Base-by-base conservation (phyloP, 2,329 filamentous ascomycete genomes). In the Aureobasidium vineae region DNA sequence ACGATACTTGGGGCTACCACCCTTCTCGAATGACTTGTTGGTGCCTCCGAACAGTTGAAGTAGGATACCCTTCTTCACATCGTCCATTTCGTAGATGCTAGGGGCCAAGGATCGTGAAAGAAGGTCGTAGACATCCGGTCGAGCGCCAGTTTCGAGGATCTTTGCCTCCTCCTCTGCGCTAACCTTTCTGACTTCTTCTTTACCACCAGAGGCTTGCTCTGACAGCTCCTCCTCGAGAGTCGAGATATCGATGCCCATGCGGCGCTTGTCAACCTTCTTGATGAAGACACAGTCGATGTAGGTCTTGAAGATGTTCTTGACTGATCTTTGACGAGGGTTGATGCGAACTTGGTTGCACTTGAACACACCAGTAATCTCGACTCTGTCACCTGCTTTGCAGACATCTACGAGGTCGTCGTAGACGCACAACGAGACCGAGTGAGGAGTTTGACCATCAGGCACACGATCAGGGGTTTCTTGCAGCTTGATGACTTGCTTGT, bases 401-500 rank as follows among this genome's bases (percentile, higher is more conserved):
- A 97, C 89, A 79, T 99, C 95, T 0, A 99, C 96, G 63, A 99
- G 83, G 77, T 99, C 95, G 74, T 98, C 94, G 76, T 99, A 98
- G 15, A 93, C 91, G 74, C 94, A 97, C 59, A 99, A 86, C 0
- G 94, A 97, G 31, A 99, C 95, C 0, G 94, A 97, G 78, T 99
- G 95, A 16, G 95, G 95, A 23, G 95, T 99, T 79, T 99, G 95
- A 21, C 95, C 95, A 70, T 97, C 90, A 57, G 95, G 95, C 21
- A 99, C 90, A 43, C 88, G 91, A 77, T 99, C 95, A 0, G 95
- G 95, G 0, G 95, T 99, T 78, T 99, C 95, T 78, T 99, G 95
- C 47, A 99, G 83, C 78, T 99, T 99, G 80, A 99, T 97, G 68
- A 99, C 92, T 77, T 99, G 95, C 81, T 99, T 99, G 77, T 99